Evolutionary conservation across 1,139 yeast species (phyloP).

Genomic region (Pichia sp.): DNA sequence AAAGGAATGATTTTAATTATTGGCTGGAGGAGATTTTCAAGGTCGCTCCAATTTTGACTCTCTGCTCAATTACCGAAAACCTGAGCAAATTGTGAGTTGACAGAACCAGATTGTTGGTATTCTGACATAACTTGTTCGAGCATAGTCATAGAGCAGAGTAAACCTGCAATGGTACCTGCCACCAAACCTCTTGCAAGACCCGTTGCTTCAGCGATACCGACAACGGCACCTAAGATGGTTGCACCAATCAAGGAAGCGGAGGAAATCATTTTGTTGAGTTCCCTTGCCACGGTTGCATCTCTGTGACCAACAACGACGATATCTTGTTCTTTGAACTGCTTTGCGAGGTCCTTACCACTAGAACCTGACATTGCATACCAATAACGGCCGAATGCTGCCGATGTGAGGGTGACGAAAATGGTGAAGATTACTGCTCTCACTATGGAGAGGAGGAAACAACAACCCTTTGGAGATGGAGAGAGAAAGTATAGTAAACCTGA

Average conservation of each 20-base stretch:
- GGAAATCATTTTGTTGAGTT: slow-evolving; percentile 70
- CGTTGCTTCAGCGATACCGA: slow-evolving; percentile 55
- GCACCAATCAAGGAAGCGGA: slow-evolving; percentile 83
- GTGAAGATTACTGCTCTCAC: slow-evolving; percentile 46
- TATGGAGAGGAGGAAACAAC: slow-evolving; percentile 40
- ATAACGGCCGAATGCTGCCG: slow-evolving; percentile 58
- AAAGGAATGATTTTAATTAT: too few species aligned
- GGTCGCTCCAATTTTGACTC: too few species aligned
- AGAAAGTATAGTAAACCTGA: slow-evolving; percentile 54
- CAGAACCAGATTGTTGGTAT: slow-evolving; percentile 49
- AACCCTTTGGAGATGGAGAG: slow-evolving; percentile 42
- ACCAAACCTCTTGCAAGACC: slow-evolving; percentile 67
- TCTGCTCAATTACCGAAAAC: slow-evolving; percentile 26
- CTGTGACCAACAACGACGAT: slow-evolving; percentile 82
- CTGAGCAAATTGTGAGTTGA: slow-evolving; percentile 36
- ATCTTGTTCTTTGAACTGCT: slow-evolving; percentile 83
- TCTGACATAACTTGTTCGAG: slow-evolving; percentile 58
- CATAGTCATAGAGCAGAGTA: slow-evolving; percentile 61
- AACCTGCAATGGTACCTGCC: slow-evolving; percentile 58
- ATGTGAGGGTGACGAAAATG: slow-evolving; percentile 39
- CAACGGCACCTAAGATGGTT: slow-evolving; percentile 47
- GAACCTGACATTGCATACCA: slow-evolving; percentile 85
- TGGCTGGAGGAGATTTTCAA: too few species aligned
- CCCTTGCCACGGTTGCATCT: slow-evolving; percentile 66
- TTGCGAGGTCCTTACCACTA: slow-evolving; percentile 73